Evolutionary conservation across 2,329 filamentous ascomycete genomes (phyloP), one percentile per base, ranked within the genome.

Genomic region (Pseudogymnoascus pannorum): DNA sequence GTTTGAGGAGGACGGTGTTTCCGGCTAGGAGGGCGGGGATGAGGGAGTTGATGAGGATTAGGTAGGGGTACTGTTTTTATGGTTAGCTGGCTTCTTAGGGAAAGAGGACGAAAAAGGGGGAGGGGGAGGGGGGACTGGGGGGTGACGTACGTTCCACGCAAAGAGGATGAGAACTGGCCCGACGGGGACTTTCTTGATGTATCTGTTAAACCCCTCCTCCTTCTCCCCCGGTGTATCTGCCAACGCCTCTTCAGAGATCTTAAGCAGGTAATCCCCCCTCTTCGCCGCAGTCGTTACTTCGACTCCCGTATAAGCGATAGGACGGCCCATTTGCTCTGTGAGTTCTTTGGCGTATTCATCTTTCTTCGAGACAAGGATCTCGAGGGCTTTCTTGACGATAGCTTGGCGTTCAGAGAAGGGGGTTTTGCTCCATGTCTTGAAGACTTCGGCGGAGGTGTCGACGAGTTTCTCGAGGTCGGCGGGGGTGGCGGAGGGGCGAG

Each of bases 241-340:
- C 60, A 97, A 79, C 1, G 84, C 85, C 42, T 94, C 88, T 9
- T 87, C 84, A 68, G 88, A 91, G 65, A 96, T 88, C 72, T 90
- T 91, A 69, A 95, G 81, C 62, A 97, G 78, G 72, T 96, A 96
- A 71, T 96, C 86, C 66, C 87, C 89, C 65, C 93, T 85, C 77
- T 89, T 90, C 66, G 95, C 83, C 6, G 92, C 92, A 14, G 93
- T 97, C 29, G 84, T 77, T 67, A 97, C 82, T 77, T 97, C 93
- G 67, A 86, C 91, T 54, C 82, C 86, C 0, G 90, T 89, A 74
- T 93, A 97, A 36, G 88, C 83, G 69, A 97, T 96, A 33, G 93
- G 93, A 18, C 93, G 83, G 42, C 93, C 93, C 92, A 97, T 97
- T 78, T 97, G 92, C 72, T 91, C 87, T 0, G 92, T 97, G 63